Evolutionary conservation across 1,284 basidiomycete species (phyloP).

Genomic region (Phlebopus sp.): DNA sequence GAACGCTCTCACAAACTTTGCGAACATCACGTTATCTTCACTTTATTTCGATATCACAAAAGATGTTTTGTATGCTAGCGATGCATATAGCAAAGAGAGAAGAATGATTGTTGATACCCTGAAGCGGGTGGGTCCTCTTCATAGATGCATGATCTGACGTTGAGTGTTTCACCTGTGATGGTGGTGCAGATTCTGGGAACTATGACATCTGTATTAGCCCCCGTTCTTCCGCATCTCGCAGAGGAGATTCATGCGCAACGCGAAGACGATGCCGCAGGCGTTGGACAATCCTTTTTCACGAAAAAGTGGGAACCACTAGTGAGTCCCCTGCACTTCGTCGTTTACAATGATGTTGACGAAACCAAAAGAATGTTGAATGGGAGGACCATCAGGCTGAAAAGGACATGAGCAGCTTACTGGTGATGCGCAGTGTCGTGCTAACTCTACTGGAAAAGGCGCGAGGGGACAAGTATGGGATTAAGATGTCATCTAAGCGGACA

Average conservation of each 20-base stretch:
- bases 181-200: slow-evolving; percentile 60
- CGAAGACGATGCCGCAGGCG: slow-evolving; percentile 15
- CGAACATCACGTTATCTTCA: slow-evolving; percentile 70
- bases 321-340: slow-evolving; percentile 17
- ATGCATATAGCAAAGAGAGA: slow-evolving; percentile 50
- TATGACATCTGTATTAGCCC: slow-evolving; percentile 76
- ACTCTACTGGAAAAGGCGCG: slow-evolving; percentile 69
- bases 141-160: not conserved
- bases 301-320: slow-evolving; percentile 62
- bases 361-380: slow-evolving; percentile 50
- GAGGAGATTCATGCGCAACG: slow-evolving; percentile 75
- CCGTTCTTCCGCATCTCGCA: slow-evolving; percentile 87
- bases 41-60: slow-evolving; percentile 94
- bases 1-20: slow-evolving; percentile 60
- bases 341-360: slow-evolving; percentile 7
- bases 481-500: not conserved
- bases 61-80: slow-evolving; percentile 85
- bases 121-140: slow-evolving; percentile 51
- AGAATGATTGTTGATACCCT: slow-evolving; percentile 70
- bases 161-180: slow-evolving; percentile 1
- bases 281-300: slow-evolving; percentile 58
- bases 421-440: slow-evolving; percentile 55
- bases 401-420: slow-evolving; percentile 61
- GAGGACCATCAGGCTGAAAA: slow-evolving; percentile 46
- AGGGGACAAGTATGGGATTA: slow-evolving; percentile 53